Evolutionary conservation across 2,329 filamentous ascomycete genomes (phyloP).

Genomic region (Cladosporium cucumerinum): DNA sequence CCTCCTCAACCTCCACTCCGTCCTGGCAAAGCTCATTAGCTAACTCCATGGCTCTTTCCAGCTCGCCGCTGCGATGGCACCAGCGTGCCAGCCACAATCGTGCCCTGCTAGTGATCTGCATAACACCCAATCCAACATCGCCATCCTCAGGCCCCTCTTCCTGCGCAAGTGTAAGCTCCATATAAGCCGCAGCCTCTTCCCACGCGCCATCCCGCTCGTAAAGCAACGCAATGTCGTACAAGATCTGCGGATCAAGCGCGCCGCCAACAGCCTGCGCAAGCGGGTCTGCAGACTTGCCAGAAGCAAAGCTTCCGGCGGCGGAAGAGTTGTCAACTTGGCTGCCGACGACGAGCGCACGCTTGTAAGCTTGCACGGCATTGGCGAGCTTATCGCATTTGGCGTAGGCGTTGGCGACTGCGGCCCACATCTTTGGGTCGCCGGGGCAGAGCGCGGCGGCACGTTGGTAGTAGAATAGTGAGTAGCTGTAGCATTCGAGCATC

Average conservation of each 20-base stretch:
- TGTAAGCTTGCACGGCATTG: constrained; percentile 94
- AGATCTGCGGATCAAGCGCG: constrained; percentile 81
- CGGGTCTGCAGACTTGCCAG: constrained; percentile 38
- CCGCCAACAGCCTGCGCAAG: constrained; percentile 47
- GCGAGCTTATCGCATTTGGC: constrained; percentile 80
- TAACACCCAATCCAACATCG: constrained; percentile 70
- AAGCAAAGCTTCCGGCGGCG: constrained; percentile 46
- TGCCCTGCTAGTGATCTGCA: constrained; percentile 85
- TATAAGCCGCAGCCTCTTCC: constrained; percentile 82
- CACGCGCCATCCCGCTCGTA: constrained; percentile 78
- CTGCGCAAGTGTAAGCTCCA: constrained; percentile 92
- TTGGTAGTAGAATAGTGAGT: constrained; percentile 96
- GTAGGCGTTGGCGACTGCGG: constrained; percentile 87
- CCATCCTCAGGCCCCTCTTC: constrained; percentile 65
- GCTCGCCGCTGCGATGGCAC: constrained; percentile 73
- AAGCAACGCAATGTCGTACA: constrained; percentile 84
- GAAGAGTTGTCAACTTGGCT: constrained; percentile 69
- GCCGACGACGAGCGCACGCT: constrained; percentile 83
- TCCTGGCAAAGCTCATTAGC: constrained; percentile 93
- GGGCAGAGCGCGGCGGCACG: constrained; percentile 88
- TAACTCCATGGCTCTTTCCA: constrained; percentile 70
- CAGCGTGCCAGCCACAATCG: constrained; percentile 88
- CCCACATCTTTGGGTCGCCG: constrained; percentile 98
- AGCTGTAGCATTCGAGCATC: constrained; percentile 95
- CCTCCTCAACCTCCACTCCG: constrained; percentile 93